These are phyloP conservation scores for Exobasidium cylindrosporum DNA, from an alignment of 1,284 basidiomycete genomes.

Conservation along the genomic window DNA sequence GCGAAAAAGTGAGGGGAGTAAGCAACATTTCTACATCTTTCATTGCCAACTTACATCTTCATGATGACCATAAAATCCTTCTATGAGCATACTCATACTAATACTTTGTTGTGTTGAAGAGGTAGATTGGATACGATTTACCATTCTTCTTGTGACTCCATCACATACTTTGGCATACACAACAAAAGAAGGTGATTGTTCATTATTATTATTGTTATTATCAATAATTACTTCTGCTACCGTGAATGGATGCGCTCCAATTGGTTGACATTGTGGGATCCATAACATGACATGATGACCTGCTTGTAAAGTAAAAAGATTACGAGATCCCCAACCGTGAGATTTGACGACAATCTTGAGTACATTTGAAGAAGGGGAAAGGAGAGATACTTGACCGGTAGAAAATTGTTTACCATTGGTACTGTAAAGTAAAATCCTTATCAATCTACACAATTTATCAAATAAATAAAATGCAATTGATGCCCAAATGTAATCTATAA, in stretches of 20 bases:
- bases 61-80: constrained; percentile 29
- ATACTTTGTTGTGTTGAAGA: not conserved
- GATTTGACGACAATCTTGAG: not conserved
- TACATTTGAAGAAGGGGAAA: not conserved
- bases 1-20: too few species aligned
- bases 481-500: constrained; percentile 25
- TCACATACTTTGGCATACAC: constrained; percentile 25
- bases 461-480: constrained; percentile 26
- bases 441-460: constrained; percentile 25
- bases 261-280: constrained; percentile 27
- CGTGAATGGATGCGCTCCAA: constrained; percentile 38
- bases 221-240: constrained; percentile 22
- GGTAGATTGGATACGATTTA: too few species aligned
- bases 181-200: constrained; percentile 23
- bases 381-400: not conserved
- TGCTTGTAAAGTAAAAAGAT: not conserved
- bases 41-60: constrained; percentile 26
- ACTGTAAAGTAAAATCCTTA: constrained; percentile 5
- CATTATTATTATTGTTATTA: too few species aligned
- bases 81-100: constrained; percentile 24
- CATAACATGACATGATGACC: constrained; percentile 22
- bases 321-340: not conserved
- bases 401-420: not conserved
- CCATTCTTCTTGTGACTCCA: constrained; percentile 28
- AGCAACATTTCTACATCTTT: too few species aligned